Conservation (phyloP, 1,139 yeast genomes). For the Blastobotrys persicus region DNA sequence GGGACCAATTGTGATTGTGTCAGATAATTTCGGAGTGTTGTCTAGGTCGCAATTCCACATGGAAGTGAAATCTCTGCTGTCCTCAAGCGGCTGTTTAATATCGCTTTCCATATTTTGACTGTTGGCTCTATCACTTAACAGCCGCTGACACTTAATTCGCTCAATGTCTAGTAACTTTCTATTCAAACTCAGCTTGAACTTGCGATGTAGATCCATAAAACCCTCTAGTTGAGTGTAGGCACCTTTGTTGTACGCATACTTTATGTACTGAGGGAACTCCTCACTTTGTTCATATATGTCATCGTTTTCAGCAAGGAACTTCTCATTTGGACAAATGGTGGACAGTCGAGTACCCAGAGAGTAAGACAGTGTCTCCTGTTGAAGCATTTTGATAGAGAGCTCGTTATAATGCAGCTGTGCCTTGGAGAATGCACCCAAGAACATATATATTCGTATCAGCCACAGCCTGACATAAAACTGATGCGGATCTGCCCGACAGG, state of each 20-base stretch:
- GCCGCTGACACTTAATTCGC: constrained; percentile 12
- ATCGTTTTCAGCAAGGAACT: constrained; percentile 25
- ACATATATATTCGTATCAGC: constrained; percentile 63
- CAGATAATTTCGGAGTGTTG: constrained; percentile 17
- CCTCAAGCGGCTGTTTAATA: constrained; percentile 18
- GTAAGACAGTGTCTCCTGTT: constrained; percentile 71
- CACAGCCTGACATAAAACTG: constrained; percentile 69
- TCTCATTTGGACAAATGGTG: constrained; percentile 40
- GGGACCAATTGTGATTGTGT: constrained; percentile 27
- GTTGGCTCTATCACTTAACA: constrained; percentile 12
- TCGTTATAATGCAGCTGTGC: constrained; percentile 52
- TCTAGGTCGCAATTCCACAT: constrained; percentile 25
- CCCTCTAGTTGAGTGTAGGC: constrained; percentile 63
- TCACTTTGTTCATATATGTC: constrained; percentile 52
- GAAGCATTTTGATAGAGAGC: constrained; percentile 71
- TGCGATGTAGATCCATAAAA: constrained; percentile 44
- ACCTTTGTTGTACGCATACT: constrained; percentile 51
- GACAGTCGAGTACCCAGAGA: constrained; percentile 50
- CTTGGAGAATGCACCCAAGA: constrained; percentile 53
- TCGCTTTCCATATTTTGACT: constrained; percentile 13
- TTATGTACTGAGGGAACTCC: constrained; percentile 49
- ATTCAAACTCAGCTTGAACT: constrained; percentile 29
- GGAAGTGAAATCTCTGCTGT: constrained; percentile 34
- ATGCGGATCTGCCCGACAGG: constrained; percentile 51
- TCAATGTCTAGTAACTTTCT: constrained; percentile 19